Percentiles rank a stretch among this genome's conserved stretches.
These are phyloP conservation scores for Echites panduratus DNA, from an alignment of 257 asterid genomes.

Conservation along the genomic window DNA sequence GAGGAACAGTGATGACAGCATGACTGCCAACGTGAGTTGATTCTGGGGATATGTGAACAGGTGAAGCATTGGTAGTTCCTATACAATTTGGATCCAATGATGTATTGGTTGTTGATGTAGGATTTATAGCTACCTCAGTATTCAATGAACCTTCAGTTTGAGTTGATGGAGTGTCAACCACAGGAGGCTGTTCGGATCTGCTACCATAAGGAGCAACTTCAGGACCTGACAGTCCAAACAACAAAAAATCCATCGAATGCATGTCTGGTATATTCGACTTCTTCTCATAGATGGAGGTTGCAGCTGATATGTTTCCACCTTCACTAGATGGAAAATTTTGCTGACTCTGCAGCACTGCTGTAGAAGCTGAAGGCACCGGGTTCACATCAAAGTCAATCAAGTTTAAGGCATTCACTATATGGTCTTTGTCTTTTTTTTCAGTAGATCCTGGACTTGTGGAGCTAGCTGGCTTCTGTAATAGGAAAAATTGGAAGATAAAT, in stretches of 20 bases:
- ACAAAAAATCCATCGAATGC: slow-evolving; percentile 45
- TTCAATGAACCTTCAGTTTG: slow-evolving; percentile 17
- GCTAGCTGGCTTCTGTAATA: slow-evolving; percentile 38
- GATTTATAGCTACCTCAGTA: slow-evolving; percentile 15
- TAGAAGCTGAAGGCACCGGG: slow-evolving; percentile 31
- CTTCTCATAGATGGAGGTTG: slow-evolving; percentile 28
- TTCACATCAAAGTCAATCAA: slow-evolving; percentile 61
- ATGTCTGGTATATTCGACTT: slow-evolving; percentile 22
- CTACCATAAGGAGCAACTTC: slow-evolving; percentile 23
- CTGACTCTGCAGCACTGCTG: slow-evolving; percentile 24
- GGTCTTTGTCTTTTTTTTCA: slow-evolving; percentile 24
- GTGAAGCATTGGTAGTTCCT: slow-evolving; percentile 21
- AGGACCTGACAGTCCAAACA: slow-evolving; percentile 47
- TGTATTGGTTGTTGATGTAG: slow-evolving; percentile 16
- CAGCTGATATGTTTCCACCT: slow-evolving; percentile 14
- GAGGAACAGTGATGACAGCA: slow-evolving; percentile 10
- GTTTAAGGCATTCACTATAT: slow-evolving; percentile 25
- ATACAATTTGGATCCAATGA: slow-evolving; percentile 17
- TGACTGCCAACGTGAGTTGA: slow-evolving; percentile 14
- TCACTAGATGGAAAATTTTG: slow-evolving; percentile 19
- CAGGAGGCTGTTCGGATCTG: slow-evolving; percentile 14
- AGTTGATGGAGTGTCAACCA: slow-evolving; percentile 13
- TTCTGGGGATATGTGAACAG: slow-evolving; percentile 7
- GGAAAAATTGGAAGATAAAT: slow-evolving; percentile 6
- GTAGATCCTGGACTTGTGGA: slow-evolving; percentile 18